Evolutionary conservation across 2,329 filamentous ascomycete genomes (phyloP), one percentile per base, ranked within the genome.

Genomic region (Ophiocordyceps camponoti-leonardi): DNA sequence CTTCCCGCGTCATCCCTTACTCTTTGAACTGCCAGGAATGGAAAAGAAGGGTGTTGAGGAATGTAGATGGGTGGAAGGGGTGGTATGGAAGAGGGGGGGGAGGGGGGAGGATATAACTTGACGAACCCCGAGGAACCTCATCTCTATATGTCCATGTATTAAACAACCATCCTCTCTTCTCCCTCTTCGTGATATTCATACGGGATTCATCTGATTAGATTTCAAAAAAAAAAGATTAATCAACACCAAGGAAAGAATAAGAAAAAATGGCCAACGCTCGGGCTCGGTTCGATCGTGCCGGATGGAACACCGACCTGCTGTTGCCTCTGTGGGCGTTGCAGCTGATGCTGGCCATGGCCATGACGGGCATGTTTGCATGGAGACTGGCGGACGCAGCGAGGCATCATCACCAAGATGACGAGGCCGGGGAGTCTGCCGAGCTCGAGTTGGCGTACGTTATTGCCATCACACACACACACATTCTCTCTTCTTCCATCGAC

Each of bases 301-400:
- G 62, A 55, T 77, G 74, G 74, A 64, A 65, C 45, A 60, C 66
- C 46, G 52, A 53, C 42, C 45, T 76, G 4, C 57, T 78, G 23
- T 49, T 70, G 1, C 72, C 72, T 7, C 61, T 64, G 41, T 78
- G 74, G 73, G 52, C 58, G 8, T 50, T 68, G 6, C 72, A 77
- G 54, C 55, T 71, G 4, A 52, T 57, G 3, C 56, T 75, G 18
- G 56, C 72, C 41, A 53, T 70, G 44, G 54, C 62, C 37, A 57
- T 73, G 47, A 64, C 73, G 54, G 72, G 67, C 14, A 56, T 77
- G 8, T 77, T 76, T 50, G 62, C 69, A 26, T 74, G 69, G 58
- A 66, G 72, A 13, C 61, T 78, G 8, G 68, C 67, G 26, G 61
- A 66, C 42, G 72, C 70, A 0, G 52, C 69, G 26, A 59, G 60